Evolutionary conservation across 352 stramenopile species (phyloP).

Genomic region (Phytophthora citrophthora): DNA sequence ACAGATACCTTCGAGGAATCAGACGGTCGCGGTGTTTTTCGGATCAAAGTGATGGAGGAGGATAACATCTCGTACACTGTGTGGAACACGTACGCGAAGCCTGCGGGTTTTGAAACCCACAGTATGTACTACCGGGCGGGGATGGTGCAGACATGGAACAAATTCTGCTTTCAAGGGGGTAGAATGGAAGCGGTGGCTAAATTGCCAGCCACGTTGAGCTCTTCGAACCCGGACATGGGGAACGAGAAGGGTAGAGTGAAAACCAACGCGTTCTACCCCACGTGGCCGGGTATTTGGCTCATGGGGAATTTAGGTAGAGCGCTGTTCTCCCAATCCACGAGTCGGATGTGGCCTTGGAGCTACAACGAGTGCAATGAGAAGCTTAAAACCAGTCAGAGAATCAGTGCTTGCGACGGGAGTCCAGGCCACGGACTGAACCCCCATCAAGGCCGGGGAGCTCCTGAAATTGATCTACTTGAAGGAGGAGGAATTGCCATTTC

Average conservation of each 20-base stretch:
- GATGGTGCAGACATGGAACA: constrained; percentile 93
- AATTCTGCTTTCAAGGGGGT: constrained; percentile 94
- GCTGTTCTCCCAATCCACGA: constrained; percentile 92
- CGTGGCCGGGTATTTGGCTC: constrained; percentile 96
- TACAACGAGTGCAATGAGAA: constrained; percentile 88
- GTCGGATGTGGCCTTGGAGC: constrained; percentile 95
- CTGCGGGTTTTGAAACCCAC: constrained; percentile 44
- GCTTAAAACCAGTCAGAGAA: constrained; percentile 43
- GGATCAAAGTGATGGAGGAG: constrained; percentile 46
- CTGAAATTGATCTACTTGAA: constrained; percentile 96
- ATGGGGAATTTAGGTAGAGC: constrained; percentile 95
- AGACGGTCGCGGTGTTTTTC: constrained; percentile 40
- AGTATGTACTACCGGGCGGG: constrained; percentile 64
- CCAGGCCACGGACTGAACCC: constrained; percentile 92
- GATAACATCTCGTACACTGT: constrained; percentile 53
- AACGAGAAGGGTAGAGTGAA: constrained; percentile 43
- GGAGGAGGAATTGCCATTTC: constrained; percentile 75
- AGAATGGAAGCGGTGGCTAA: constrained; percentile 90
- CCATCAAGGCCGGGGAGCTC: constrained; percentile 85
- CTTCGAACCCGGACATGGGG: constrained; percentile 59
- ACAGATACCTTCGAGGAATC: constrained; percentile 45
- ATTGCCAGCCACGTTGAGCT: constrained; percentile 84
- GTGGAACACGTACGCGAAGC: constrained; percentile 51
- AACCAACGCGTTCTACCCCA: constrained; percentile 62
- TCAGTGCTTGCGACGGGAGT: constrained; percentile 87